phyloP scores from a whole-genome alignment of 345 rosid genomes.

The Salix brachista region DNA sequence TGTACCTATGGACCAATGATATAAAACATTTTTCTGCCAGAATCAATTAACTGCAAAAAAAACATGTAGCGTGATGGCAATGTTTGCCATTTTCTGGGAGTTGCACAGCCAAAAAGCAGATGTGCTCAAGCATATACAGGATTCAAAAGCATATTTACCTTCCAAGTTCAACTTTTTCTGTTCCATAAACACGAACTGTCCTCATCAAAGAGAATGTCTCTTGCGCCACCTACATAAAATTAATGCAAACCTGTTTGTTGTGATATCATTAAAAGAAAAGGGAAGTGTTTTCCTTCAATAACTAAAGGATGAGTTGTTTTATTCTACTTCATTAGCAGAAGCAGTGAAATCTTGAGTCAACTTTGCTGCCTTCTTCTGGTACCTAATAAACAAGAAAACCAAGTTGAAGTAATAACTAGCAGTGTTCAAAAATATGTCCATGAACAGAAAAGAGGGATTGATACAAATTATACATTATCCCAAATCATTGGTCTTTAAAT shows the following conservation, averaged over 20 bases:
- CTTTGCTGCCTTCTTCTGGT: conserved; percentile 94
- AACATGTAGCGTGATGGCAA: not conserved
- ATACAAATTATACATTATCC: not conserved
- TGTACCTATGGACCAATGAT: conserved; percentile 53
- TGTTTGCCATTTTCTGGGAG: not conserved
- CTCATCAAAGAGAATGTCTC: conserved; percentile 96
- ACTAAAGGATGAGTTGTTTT: conserved; percentile 17
- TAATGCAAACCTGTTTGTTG: not conserved
- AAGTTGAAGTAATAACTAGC: conserved; percentile 10
- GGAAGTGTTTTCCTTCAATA: conserved; percentile 9
- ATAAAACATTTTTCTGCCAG: conserved; percentile 10
- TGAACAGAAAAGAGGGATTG: not conserved
- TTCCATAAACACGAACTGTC: conserved; percentile 94
- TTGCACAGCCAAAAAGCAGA: conserved; percentile 1
- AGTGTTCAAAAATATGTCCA: conserved; percentile 1
- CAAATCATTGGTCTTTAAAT: conserved; percentile 6
- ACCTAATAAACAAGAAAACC: conserved; percentile 43
- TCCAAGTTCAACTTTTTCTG: conserved; percentile 69
- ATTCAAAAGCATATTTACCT: conserved; percentile 39
- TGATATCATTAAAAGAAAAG: not conserved
- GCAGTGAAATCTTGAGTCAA: conserved; percentile 80
- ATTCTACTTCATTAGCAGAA: conserved; percentile 82
- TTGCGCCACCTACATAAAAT: conserved; percentile 70
- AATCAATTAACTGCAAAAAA: conserved; percentile 7
- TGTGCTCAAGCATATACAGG: not conserved